A percentile compares a stretch with the other conserved stretches of the same genome.
Conservation (phyloP, 306 rosid genomes). For the Vachellia pachyceras region DNA sequence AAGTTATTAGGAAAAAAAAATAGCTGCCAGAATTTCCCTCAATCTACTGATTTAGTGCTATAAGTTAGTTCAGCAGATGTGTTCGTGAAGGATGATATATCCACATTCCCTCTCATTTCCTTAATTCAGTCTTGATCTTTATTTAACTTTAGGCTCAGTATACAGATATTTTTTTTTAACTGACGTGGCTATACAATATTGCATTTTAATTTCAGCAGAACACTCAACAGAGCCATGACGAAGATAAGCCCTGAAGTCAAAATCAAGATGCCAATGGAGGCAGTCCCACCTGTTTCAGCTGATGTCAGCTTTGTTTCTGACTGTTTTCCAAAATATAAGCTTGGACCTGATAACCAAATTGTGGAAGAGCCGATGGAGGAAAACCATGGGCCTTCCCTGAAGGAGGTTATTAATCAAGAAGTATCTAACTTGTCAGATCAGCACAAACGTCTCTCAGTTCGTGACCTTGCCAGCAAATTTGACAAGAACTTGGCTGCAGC, state of each 20-base stretch:
- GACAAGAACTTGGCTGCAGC: slow-evolving; percentile 95
- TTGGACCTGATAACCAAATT: slow-evolving; percentile 80
- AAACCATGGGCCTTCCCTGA: slow-evolving; percentile 71
- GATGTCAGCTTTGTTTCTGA: slow-evolving; percentile 85
- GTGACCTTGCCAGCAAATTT: slow-evolving; percentile 95
- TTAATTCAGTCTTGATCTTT: background rate
- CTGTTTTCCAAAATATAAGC: slow-evolving; percentile 81
- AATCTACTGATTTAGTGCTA: slow-evolving; percentile 14
- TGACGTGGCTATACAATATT: slow-evolving; percentile 31
- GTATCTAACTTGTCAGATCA: slow-evolving; percentile 76
- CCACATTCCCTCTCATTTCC: slow-evolving; percentile 16
- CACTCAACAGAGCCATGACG: slow-evolving; percentile 60
- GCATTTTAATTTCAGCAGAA: slow-evolving; percentile 44
- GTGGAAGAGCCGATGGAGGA: slow-evolving; percentile 76
- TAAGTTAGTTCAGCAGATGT: background rate
- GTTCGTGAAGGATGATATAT: slow-evolving; percentile 11
- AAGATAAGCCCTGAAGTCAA: slow-evolving; percentile 86
- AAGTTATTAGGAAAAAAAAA: background rate
- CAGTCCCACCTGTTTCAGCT: slow-evolving; percentile 73
- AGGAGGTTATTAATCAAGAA: slow-evolving; percentile 81
- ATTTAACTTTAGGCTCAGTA: slow-evolving; percentile 27
- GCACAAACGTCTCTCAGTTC: slow-evolving; percentile 96
- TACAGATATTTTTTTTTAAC: slow-evolving; percentile 6
- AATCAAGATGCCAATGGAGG: slow-evolving; percentile 61
- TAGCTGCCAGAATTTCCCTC: slow-evolving; percentile 16